These are phyloP conservation scores for Pseudogymnoascus destructans DNA, from an alignment of 2,329 filamentous ascomycete genomes.

Conservation along the genomic window DNA sequence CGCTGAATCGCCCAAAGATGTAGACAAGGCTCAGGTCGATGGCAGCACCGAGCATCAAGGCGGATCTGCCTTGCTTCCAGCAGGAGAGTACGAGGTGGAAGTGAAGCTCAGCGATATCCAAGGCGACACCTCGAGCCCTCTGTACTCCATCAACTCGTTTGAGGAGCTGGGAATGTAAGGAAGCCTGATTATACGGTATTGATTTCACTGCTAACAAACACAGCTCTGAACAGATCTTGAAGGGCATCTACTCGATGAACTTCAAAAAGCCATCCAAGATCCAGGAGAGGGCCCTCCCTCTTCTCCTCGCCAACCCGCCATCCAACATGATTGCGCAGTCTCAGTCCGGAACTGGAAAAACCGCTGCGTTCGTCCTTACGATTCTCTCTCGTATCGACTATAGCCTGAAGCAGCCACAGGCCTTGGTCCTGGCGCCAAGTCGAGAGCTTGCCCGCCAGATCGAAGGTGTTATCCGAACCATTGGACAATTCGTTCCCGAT, in stretches of 20 bases:
- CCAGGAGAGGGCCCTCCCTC: constrained; percentile 83
- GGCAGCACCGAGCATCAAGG: constrained; percentile 30
- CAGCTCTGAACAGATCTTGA: constrained; percentile 52
- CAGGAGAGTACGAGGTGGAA: constrained; percentile 67
- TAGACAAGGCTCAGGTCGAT: constrained; percentile 29
- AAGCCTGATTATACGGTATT: not conserved
- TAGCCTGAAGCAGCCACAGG: constrained; percentile 58
- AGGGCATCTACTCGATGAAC: constrained; percentile 67
- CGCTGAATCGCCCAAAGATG: constrained; percentile 12
- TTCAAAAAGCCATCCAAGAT: constrained; percentile 97
- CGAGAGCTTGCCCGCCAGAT: constrained; percentile 94
- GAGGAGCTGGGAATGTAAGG: constrained; percentile 75
- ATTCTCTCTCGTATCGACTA: constrained; percentile 79
- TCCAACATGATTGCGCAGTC: constrained; percentile 95
- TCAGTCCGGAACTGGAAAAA: constrained; percentile 98
- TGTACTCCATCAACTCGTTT: constrained; percentile 75
- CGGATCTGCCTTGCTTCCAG: constrained; percentile 50
- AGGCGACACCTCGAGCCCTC: constrained; percentile 70
- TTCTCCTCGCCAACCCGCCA: constrained; percentile 77
- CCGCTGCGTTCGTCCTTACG: constrained; percentile 88
- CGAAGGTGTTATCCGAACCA: constrained; percentile 65
- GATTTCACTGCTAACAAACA: constrained; percentile 12
- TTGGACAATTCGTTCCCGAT: constrained; percentile 71
- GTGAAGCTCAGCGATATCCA: constrained; percentile 87
- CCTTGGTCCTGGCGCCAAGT: constrained; percentile 78